Conservation (phyloP, 768 basidiomycete genomes). For the Tylopilus plumbeoviolaceoides region DNA sequence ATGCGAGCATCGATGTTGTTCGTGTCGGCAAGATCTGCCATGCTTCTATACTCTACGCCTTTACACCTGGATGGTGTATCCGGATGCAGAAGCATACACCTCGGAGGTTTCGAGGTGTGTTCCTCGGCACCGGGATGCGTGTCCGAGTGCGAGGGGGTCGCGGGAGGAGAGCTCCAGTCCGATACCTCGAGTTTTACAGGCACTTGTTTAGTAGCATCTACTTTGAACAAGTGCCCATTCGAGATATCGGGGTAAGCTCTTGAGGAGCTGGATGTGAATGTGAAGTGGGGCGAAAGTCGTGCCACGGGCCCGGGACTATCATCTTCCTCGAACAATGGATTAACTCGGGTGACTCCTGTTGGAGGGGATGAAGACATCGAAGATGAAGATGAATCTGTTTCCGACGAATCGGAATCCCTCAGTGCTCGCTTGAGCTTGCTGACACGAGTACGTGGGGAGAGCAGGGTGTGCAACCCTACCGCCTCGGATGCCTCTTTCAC, state of each 20-base stretch:
- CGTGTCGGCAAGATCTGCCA: slow-evolving; percentile 15
- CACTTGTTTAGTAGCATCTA: background rate
- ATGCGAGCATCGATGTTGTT: slow-evolving; percentile 22
- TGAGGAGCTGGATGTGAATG: slow-evolving; percentile 17
- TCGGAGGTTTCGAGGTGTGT: slow-evolving; percentile 2
- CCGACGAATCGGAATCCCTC: slow-evolving; percentile 1
- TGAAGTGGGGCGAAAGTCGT: slow-evolving; percentile 15
- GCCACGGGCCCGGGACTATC: slow-evolving; percentile 9
- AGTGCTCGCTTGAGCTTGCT: slow-evolving; percentile 8
- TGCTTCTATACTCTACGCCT: slow-evolving; percentile 21
- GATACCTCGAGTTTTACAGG: slow-evolving; percentile 4
- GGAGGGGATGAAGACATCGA: slow-evolving; percentile 23
- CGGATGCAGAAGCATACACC: slow-evolving; percentile 8
- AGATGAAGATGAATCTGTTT: background rate
- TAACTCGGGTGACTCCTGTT: slow-evolving; percentile 19
- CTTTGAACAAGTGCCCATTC: background rate
- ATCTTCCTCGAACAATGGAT: slow-evolving; percentile 16
- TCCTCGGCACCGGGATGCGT: slow-evolving; percentile 9
- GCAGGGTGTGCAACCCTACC: background rate
- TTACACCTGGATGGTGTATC: slow-evolving; percentile 1
- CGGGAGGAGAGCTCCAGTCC: slow-evolving; percentile 2
- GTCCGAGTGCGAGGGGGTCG: slow-evolving; percentile 2
- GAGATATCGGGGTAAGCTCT: slow-evolving; percentile 11
- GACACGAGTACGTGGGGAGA: background rate
- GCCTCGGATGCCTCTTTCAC: background rate